Base-by-base conservation (phyloP, 139 green algal species). In the Chlamydomonas asymmetrica region DNA sequence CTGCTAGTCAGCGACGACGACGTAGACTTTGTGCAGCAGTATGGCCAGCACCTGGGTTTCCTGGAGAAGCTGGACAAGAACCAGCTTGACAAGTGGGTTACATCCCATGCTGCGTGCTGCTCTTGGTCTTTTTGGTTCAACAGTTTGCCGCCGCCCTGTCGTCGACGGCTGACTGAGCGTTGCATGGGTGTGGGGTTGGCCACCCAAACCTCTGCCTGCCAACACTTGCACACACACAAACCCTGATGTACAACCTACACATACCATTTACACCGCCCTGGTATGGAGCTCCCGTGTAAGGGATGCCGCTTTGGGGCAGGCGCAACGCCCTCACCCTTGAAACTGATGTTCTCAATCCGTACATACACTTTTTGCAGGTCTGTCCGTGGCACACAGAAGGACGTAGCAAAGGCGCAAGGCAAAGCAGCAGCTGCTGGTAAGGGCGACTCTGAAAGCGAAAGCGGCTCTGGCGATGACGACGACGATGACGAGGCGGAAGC, bases 1-100 rank as follows among this genome's bases (percentile, higher is more conserved):
- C 34, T 79, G 41, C 74, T 87, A 3, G 29, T 92, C 2, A 83
- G 76, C 40, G 86, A 90, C 0, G 88, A 91, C 31, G 89, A 93
- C 66, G 18, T 88, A 25, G 73, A 88, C 29, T 92, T 92, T 65
- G 85, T 93, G 56, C 25, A 84, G 38, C 39, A 88, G 72, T 76
- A 89, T 10, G 48, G 34, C 2, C 5, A 22, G 1, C 63, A 56
- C 4, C 61, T 93, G 27, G 81, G 76, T 16, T 93, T 91, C 35
- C 65, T 93, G 59, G 48, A 59, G 9, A 48, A 71, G 5, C 56
- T 92, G 20, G 61, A 90, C 49, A 52, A 75, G 1, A 32, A 67
- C 23, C 45, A 78, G 62, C 66, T 90, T 0, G 79, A 87, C 74
- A 87, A 64, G 75, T 84, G 43, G 27, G 78, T 67, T 25, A 45